Conservation (phyloP, 306 rosid genomes). For the Fagus sylvatica region DNA sequence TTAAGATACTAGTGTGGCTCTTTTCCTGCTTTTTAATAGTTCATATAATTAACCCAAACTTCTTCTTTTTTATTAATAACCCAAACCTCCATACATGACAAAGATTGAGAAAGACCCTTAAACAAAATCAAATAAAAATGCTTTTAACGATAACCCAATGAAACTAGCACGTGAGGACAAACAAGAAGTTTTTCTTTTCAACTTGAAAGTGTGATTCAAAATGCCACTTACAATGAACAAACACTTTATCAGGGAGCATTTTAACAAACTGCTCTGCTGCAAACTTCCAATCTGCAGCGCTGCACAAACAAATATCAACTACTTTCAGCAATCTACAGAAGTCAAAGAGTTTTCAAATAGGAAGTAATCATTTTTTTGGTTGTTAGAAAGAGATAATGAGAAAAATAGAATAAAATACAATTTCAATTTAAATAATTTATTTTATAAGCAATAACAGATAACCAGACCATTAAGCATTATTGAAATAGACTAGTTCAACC, state of each 20-base stretch:
- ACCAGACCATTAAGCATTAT: background rate
- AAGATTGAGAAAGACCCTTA: background rate
- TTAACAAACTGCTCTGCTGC: slow-evolving; percentile 85
- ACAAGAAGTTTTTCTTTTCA: background rate
- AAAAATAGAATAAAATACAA: background rate
- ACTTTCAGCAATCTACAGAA: slow-evolving; percentile 4
- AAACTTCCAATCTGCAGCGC: slow-evolving; percentile 85
- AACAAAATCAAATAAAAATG: background rate
- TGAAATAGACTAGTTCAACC: background rate
- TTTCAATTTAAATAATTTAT: background rate
- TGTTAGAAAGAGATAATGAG: background rate
- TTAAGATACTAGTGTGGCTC: background rate
- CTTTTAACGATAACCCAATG: background rate
- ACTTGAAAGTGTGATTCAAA: background rate
- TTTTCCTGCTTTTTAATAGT: background rate
- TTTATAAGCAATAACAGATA: background rate
- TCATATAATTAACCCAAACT: background rate
- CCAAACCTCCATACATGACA: background rate
- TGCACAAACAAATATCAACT: slow-evolving; percentile 44
- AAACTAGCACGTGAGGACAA: background rate
- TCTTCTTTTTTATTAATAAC: background rate
- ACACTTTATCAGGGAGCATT: slow-evolving; percentile 71
- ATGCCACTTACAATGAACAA: slow-evolving; percentile 78
- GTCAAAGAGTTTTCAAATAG: background rate
- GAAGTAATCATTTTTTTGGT: background rate